These are phyloP conservation scores for Periglandula ipomoeae DNA, from an alignment of 2,329 filamentous ascomycete species.

Conservation along the genomic window DNA sequence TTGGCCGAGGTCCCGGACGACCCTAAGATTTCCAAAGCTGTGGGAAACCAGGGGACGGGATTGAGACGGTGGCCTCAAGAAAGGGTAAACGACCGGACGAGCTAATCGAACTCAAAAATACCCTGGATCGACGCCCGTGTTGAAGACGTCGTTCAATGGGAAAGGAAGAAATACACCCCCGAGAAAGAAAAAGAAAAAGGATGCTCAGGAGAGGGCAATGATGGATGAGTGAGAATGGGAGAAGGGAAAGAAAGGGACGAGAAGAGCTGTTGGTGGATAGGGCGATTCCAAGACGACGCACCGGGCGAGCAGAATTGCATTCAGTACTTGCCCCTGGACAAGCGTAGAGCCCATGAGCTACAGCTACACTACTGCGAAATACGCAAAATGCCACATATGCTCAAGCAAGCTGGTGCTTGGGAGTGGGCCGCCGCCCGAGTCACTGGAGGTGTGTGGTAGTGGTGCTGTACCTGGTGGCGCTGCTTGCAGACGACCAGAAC, in stretches of 20 bases:
- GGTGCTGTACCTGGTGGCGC: too few species aligned
- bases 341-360: neutral
- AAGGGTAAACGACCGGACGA: slow-evolving; percentile 26
- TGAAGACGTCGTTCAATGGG: slow-evolving; percentile 17
- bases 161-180: slow-evolving; percentile 13
- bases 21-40: neutral
- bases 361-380: neutral
- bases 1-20: neutral
- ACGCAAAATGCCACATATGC: neutral
- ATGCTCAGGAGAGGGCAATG: slow-evolving; percentile 14
- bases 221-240: slow-evolving; percentile 10
- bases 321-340: neutral
- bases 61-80: slow-evolving; percentile 3
- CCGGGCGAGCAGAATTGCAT: too few species aligned
- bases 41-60: neutral
- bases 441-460: too few species aligned
- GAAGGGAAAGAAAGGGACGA: slow-evolving; percentile 11
- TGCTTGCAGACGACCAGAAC: neutral
- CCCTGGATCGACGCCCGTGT: slow-evolving; percentile 13
- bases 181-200: slow-evolving; percentile 9
- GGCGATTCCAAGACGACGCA: too few species aligned
- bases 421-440: neutral
- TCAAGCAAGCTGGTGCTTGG: neutral
- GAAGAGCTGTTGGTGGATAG: slow-evolving; percentile 8
- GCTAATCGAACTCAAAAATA: slow-evolving; percentile 21